These are phyloP conservation scores for Galerina sulciceps DNA, from an alignment of 768 basidiomycete species.

Conservation along the genomic window DNA sequence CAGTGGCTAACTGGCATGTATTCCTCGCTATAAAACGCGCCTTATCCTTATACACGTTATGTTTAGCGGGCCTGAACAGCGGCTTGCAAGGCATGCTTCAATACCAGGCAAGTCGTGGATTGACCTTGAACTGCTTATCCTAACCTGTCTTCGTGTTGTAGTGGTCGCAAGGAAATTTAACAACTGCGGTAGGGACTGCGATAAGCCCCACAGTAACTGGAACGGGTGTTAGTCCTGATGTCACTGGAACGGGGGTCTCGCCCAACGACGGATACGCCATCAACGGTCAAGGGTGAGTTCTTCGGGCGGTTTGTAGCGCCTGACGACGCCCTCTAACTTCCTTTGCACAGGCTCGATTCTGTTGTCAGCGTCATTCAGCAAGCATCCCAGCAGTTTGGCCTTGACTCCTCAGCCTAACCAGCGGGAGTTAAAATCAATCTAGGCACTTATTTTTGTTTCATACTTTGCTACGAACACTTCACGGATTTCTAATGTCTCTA, in stretches of 20 bases:
- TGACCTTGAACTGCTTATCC: slow-evolving; percentile 8
- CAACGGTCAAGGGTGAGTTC: slow-evolving; percentile 42
- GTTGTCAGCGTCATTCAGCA: slow-evolving; percentile 33
- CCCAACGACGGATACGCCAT: slow-evolving; percentile 70
- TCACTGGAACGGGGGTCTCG: slow-evolving; percentile 48
- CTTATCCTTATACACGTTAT: slow-evolving; percentile 3
- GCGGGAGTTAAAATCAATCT: not conserved
- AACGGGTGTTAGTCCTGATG: slow-evolving; percentile 33
- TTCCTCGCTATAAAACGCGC: not conserved
- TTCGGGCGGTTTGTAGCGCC: not conserved
- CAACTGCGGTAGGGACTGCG: slow-evolving; percentile 47
- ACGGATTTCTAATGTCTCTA: slow-evolving; percentile 9
- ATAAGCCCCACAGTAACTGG: slow-evolving; percentile 38
- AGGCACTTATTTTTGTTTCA: not conserved
- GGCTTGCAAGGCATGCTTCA: slow-evolving; percentile 50
- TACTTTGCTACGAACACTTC: slow-evolving; percentile 8
- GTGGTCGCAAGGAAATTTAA: slow-evolving; percentile 62
- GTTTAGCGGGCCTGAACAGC: slow-evolving; percentile 40
- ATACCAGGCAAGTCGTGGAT: slow-evolving; percentile 41
- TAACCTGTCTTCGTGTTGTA: slow-evolving; percentile 32
- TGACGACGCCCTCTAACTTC: not conserved
- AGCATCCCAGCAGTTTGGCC: slow-evolving; percentile 38
- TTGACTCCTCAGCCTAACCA: slow-evolving; percentile 17
- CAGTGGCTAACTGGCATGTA: slow-evolving; percentile 55
- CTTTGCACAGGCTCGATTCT: slow-evolving; percentile 28